These are phyloP conservation scores for Scutellaria barbata DNA, from an alignment of 257 asterid genomes.

Conservation along the genomic window DNA sequence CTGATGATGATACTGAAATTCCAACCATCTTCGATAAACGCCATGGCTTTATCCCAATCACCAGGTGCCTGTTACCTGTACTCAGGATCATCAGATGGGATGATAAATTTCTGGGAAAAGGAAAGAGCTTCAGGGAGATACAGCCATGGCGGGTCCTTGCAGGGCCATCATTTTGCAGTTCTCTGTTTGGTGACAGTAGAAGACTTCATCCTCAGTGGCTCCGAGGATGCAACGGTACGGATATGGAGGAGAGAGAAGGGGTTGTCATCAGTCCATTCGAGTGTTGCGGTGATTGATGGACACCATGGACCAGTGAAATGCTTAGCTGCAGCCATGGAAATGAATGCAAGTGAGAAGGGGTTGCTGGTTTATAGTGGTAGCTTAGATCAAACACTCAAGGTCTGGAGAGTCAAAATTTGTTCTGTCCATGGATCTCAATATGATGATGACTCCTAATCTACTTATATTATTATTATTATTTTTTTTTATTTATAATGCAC, in stretches of 20 bases:
- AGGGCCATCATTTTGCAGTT: slow-evolving; percentile 61
- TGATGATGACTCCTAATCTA: not conserved
- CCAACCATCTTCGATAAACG: slow-evolving; percentile 55
- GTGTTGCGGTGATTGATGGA: slow-evolving; percentile 60
- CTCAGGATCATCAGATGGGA: slow-evolving; percentile 67
- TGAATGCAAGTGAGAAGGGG: slow-evolving; percentile 33
- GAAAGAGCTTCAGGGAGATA: slow-evolving; percentile 59
- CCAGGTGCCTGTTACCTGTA: slow-evolving; percentile 47
- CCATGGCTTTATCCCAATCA: slow-evolving; percentile 47
- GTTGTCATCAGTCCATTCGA: slow-evolving; percentile 41
- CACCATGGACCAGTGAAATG: slow-evolving; percentile 65
- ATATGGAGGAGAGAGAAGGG: slow-evolving; percentile 59
- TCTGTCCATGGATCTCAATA: slow-evolving; percentile 40
- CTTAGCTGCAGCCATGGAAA: slow-evolving; percentile 57
- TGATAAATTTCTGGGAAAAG: slow-evolving; percentile 61
- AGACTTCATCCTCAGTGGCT: slow-evolving; percentile 56
- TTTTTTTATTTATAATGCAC: too few species aligned
- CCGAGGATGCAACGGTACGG: slow-evolving; percentile 64
- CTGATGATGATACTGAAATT: slow-evolving; percentile 55
- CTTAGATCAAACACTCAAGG: slow-evolving; percentile 60
- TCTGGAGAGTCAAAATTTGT: slow-evolving; percentile 53
- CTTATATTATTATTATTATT: too few species aligned
- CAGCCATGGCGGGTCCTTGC: slow-evolving; percentile 57
- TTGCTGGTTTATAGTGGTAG: slow-evolving; percentile 60
- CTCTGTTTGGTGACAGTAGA: slow-evolving; percentile 52